Conservation (phyloP, 495 filamentous ascomycete species). For the Aspergillus leporis region DNA sequence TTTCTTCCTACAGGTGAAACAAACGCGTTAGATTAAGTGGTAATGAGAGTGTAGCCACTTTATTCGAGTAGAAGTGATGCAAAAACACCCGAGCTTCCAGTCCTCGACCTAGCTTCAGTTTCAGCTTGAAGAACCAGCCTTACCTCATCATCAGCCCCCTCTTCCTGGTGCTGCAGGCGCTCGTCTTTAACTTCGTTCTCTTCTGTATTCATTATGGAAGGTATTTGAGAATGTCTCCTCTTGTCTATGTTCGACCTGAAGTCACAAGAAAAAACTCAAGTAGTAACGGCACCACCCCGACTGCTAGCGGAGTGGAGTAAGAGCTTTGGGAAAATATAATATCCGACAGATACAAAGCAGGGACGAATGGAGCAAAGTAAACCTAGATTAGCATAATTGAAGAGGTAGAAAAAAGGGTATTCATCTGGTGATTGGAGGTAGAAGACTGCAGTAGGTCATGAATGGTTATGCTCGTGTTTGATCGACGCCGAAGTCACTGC, state of each 20-base stretch:
- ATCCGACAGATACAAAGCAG: conserved; percentile 8
- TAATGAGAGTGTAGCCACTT: neutral
- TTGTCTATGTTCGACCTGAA: conserved; percentile 2
- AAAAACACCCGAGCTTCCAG: conserved; percentile 4
- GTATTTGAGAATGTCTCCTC: conserved; percentile 6
- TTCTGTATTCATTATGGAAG: conserved; percentile 38
- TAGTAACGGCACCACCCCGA: conserved; percentile 17
- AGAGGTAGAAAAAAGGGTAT: conserved; percentile 8
- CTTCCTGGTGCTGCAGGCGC: conserved; percentile 39
- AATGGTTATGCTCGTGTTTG: conserved; percentile 24
- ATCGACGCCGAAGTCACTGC: conserved; percentile 27
- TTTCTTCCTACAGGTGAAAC: conserved; percentile 70
- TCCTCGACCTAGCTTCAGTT: neutral
- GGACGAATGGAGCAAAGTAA: conserved; percentile 1
- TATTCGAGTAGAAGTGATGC: neutral
- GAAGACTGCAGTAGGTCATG: conserved; percentile 14
- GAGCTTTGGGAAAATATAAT: conserved; percentile 19
- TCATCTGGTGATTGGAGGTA: conserved; percentile 16
- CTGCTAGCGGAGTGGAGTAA: conserved; percentile 15
- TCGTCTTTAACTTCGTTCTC: conserved; percentile 41
- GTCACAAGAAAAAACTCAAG: conserved; percentile 17
- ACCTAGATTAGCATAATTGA: conserved; percentile 4
- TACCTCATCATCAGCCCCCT: conserved; percentile 50
- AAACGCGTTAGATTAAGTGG: conserved; percentile 5
- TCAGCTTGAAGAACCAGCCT: neutral